These are phyloP conservation scores for Vachellia pachyceras DNA, from an alignment of 306 rosid species.

Conservation along the genomic window DNA sequence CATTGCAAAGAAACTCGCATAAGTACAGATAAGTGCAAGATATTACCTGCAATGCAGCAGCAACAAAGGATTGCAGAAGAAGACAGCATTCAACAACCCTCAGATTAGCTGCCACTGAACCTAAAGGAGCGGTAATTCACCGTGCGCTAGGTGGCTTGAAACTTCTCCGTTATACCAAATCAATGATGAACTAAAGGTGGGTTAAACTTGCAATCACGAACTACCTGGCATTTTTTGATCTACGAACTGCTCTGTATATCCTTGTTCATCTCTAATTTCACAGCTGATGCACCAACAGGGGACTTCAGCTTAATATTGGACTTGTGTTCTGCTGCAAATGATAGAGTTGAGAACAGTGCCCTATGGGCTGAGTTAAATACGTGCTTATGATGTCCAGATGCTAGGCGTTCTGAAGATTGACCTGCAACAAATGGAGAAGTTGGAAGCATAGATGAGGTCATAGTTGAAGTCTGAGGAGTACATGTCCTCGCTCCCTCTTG, in stretches of 20 bases:
- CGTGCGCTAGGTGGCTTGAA: constrained; percentile 16
- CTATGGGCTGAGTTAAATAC: constrained; percentile 57
- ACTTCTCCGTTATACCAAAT: background rate
- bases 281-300: constrained; percentile 24
- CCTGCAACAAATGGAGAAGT: constrained; percentile 43
- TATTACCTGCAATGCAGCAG: constrained; percentile 35
- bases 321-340: constrained; percentile 76
- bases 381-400: constrained; percentile 52
- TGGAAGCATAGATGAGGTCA: constrained; percentile 40
- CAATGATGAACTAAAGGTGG: no score
- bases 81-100: background rate
- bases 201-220: background rate
- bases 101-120: constrained; percentile 20
- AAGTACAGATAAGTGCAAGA: constrained; percentile 1
- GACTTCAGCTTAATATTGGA: constrained; percentile 51
- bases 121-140: background rate
- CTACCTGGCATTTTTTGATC: background rate
- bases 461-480: constrained; percentile 42
- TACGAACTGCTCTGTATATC: background rate
- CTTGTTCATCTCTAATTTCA: constrained; percentile 28
- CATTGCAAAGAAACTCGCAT: constrained; percentile 19
- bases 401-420: constrained; percentile 50
- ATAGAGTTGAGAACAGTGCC: constrained; percentile 65
- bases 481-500: constrained; percentile 35
- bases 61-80: constrained; percentile 16